These are phyloP conservation scores for Vigna hirtella DNA, from an alignment of 306 rosid species.

Conservation along the genomic window DNA sequence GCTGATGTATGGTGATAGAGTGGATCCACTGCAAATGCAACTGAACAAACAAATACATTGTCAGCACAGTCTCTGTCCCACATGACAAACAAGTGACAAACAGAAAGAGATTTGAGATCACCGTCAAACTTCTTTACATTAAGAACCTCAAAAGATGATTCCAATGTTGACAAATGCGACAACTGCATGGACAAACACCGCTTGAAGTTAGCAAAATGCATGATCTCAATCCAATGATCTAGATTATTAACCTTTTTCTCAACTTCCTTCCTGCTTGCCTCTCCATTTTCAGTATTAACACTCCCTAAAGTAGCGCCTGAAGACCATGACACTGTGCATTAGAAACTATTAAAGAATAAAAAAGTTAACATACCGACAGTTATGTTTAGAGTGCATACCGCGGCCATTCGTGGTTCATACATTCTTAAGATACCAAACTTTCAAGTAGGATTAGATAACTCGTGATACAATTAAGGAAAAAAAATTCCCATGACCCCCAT, in stretches of 20 bases:
- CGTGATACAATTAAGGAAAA: conserved; percentile 1
- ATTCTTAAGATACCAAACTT: conserved; percentile 19
- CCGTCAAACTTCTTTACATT: conserved; percentile 94
- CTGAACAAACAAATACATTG: conserved; percentile 51
- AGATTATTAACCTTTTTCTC: conserved; percentile 67
- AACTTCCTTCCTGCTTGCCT: conserved; percentile 57
- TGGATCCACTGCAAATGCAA: conserved; percentile 94
- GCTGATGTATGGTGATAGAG: conserved; percentile 91
- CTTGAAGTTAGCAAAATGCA: conserved; percentile 40
- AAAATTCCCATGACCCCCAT: neutral
- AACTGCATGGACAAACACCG: conserved; percentile 62
- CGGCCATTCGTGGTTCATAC: conserved; percentile 29
- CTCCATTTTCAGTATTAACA: conserved; percentile 55
- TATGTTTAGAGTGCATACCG: neutral
- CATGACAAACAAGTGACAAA: conserved; percentile 36
- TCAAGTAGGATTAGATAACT: neutral
- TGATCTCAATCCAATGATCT: conserved; percentile 7
- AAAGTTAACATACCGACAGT: conserved; percentile 5
- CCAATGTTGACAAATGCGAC: conserved; percentile 86
- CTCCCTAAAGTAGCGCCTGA: conserved; percentile 54
- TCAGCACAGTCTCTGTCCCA: conserved; percentile 43
- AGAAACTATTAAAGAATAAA: conserved; percentile 31
- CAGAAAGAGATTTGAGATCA: conserved; percentile 52
- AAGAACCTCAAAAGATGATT: conserved; percentile 82
- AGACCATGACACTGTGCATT: conserved; percentile 31